Conservation (phyloP, 805 yeast species). For the Spathaspora gorwiae region DNA sequence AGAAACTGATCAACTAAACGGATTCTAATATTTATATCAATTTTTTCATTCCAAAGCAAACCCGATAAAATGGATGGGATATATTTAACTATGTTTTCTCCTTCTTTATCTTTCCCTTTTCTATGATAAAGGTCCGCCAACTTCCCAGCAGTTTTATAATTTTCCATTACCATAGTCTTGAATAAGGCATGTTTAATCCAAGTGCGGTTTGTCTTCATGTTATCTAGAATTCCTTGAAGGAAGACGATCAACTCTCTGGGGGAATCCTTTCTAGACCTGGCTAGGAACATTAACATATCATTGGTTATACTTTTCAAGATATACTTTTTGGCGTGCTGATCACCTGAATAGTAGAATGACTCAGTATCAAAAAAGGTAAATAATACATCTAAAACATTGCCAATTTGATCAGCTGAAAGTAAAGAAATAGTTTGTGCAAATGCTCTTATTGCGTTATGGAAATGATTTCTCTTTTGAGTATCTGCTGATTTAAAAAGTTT, state of each 20-base stretch:
- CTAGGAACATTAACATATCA: constrained; percentile 5
- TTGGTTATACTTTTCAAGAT: constrained; percentile 1
- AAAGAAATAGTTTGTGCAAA: constrained; percentile 26
- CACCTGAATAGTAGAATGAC: background rate
- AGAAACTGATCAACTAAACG: constrained; percentile 7
- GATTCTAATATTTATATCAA: constrained; percentile 15
- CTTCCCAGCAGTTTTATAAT: constrained; percentile 22
- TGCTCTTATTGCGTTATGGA: constrained; percentile 24
- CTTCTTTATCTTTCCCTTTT: background rate
- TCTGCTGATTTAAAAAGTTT: background rate
- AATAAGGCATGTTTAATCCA: constrained; percentile 10
- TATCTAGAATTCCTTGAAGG: background rate
- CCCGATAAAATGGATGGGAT: constrained; percentile 24
- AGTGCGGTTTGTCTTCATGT: background rate
- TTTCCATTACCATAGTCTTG: constrained; percentile 21
- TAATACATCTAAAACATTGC: constrained; percentile 9
- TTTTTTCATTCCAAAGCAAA: constrained; percentile 16
- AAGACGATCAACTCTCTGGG: background rate
- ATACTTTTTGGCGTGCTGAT: background rate
- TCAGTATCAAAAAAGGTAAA: background rate
- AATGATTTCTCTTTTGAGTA: constrained; percentile 6
- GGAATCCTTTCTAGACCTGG: constrained; percentile 8
- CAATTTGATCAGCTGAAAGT: constrained; percentile 13
- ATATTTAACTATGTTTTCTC: constrained; percentile 15
- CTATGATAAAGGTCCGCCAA: constrained; percentile 17